Evolutionary conservation across 108 stramenopile species (phyloP).

Genomic region (Fistulifera pelliculosa): DNA sequence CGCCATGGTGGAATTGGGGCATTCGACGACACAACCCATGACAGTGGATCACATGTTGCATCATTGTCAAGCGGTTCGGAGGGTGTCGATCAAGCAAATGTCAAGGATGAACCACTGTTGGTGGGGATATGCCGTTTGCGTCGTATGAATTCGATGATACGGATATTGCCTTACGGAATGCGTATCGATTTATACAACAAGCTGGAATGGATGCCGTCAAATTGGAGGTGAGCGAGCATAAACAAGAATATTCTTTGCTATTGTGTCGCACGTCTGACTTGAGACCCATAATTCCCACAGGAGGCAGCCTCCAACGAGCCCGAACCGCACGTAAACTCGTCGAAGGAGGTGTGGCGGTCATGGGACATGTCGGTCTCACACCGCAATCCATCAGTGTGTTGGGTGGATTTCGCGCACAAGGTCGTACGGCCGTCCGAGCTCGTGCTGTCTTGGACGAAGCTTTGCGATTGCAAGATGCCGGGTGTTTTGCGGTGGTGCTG

Average conservation of each 20-base stretch:
- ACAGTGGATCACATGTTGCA: conserved; percentile 96
- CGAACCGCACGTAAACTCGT: conserved; percentile 75
- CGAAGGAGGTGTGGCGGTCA: conserved; percentile 93
- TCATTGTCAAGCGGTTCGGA: conserved; percentile 87
- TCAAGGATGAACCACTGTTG: conserved; percentile 53
- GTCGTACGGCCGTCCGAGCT: conserved; percentile 86
- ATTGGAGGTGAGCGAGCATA: conserved; percentile 76
- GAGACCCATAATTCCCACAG: conserved; percentile 16
- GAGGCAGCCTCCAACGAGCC: conserved; percentile 59
- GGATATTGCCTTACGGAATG: conserved; percentile 79
- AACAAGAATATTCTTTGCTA: too few relatives aligned
- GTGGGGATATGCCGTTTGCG: conserved; percentile 99
- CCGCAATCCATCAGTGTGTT: conserved; percentile 94
- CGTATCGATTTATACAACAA: conserved; percentile 87
- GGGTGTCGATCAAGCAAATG: conserved; percentile 44
- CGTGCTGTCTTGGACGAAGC: conserved; percentile 87
- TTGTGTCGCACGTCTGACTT: background rate
- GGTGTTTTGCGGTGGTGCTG: conserved; percentile 90
- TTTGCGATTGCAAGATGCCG: conserved; percentile 88
- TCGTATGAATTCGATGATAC: conserved; percentile 86
- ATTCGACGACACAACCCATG: conserved; percentile 93
- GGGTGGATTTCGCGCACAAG: conserved; percentile 97
- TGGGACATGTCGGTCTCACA: conserved; percentile 97
- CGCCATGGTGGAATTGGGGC: conserved; percentile 93
- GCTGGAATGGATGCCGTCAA: conserved; percentile 90